Evolutionary conservation across 148 eudicot species (phyloP), one percentile per base, ranked within the genome.

Genomic region (Vaccinium myrtillus): DNA sequence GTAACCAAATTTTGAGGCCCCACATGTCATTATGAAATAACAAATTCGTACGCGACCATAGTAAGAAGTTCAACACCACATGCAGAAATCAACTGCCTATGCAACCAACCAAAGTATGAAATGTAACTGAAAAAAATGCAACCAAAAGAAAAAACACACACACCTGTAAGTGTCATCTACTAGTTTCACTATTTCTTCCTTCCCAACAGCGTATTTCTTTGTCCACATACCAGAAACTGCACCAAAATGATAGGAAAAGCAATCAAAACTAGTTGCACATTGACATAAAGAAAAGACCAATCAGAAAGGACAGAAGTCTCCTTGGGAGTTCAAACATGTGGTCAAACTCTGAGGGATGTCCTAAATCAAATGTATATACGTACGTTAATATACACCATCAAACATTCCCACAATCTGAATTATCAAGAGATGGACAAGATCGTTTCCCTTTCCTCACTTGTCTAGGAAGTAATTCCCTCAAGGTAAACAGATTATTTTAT

Each of bases 91-190:
- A 54, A 56, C 49, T 11, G 25, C n/a, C 15, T 32, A 79, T 2
- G 25, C 59, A 9, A 56, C 8, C 56, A 79, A 27, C 49, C 65
- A 55, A 55, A 56, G 23, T 79, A 5, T 55, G 81, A 79, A 55
- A 65, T 59, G 36, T 14, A 32, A 77, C 30, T 21, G 10, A 43
- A 48, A 7, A 75, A 19, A 63, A 84, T 50, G 15, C 13, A 25
- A 25, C 19, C 16, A 3, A 71, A 32, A 51, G 43, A 30, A 73
- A 36, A 73, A 73, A 43, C 46, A 43, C 49, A 73, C 63, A 32
- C 23, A 95, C 99, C 99, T 95, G 94, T 95, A 91, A 78, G 92
- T 93, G 85, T 95, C 98, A 88, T 97, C 98, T 67, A 95, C 96
- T 71, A 95, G 84, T 91, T 89, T 93, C 73, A 94, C 98, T n/a